Percentiles rank a stretch among this genome's conserved stretches.
phyloP scores from a whole-genome alignment of 257 asterid species.

The Nicotiana attenuata region DNA sequence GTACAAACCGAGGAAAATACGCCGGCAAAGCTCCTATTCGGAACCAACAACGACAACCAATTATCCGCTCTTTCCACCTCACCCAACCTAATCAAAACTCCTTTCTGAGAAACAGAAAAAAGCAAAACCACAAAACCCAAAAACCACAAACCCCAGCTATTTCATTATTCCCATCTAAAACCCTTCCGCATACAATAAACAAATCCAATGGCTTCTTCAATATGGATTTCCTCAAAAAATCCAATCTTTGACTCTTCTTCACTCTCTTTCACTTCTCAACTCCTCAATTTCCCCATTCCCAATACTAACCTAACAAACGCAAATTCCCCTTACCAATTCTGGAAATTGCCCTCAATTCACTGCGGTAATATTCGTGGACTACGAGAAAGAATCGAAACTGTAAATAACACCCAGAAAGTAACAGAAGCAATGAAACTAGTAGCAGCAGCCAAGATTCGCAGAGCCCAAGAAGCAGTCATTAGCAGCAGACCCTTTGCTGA shows the following conservation, averaged over 20 bases:
- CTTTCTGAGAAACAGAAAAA: too few species aligned
- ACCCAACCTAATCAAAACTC: too few species aligned
- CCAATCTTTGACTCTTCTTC: not conserved
- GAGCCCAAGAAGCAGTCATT: slow-evolving; percentile 71
- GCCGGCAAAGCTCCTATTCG: too few species aligned
- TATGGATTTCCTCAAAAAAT: not conserved
- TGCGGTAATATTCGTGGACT: slow-evolving; percentile 48
- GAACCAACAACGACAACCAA: too few species aligned
- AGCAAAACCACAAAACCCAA: too few species aligned
- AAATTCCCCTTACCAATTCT: not conserved
- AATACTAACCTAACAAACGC: not conserved
- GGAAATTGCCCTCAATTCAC: slow-evolving; percentile 16
- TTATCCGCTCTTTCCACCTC: too few species aligned
- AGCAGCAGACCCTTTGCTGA: slow-evolving; percentile 63
- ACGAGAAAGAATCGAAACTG: slow-evolving; percentile 52
- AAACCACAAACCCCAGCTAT: not conserved
- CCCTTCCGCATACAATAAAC: not conserved
- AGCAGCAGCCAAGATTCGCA: slow-evolving; percentile 68
- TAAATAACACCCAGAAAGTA: slow-evolving; percentile 57
- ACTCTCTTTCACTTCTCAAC: not conserved
- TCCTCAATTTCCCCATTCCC: not conserved
- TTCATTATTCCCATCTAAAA: not conserved
- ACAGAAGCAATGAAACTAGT: slow-evolving; percentile 76
- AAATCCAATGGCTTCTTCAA: not conserved
- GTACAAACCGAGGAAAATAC: too few species aligned